Base-by-base conservation (phyloP, 306 rosid species). In the Prunus mira region DNA sequence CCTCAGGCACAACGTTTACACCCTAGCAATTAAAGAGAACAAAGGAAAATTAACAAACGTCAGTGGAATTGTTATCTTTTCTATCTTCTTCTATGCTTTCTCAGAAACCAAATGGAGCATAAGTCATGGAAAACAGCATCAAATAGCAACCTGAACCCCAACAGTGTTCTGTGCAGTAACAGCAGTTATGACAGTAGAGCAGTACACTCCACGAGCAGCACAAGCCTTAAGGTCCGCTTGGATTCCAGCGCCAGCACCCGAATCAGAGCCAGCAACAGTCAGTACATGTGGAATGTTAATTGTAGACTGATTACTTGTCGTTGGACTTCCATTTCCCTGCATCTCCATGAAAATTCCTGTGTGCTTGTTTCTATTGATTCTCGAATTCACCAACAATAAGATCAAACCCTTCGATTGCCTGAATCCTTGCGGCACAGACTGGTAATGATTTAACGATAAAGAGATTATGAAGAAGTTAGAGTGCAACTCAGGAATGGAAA, bases 151-250 rank as follows among this genome's bases (percentile, higher is more conserved):
- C 97, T 94, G 97, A 83, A 94, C 97, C 52, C 98, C 97, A 76
- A 73, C 81, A 3, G 97, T 94, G 85, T 94, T 94, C 73, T 94
- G 97, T 45, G 98, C 98, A 62, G 98, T 94, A 49, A 94, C 82
- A 80, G 97, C 93, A 71, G 98, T 92, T 2, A 94, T 85, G 67
- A 86, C 97, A 38, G 98, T 92, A n/a, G 98, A 94, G 81, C 98
- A 94, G 76, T 86, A 92, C 52, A 94, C 96, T 12, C 85, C 81
- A n/a, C 85, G 89, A 3, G 97, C 91, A 22, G 97, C 92, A 67
- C 98, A 94, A 30, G 98, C 84, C 78, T 90, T 94, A 2, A 94
- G 88, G 65, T 94, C 98, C 0, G 98, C 97, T 84, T 94, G 98
- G 68, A 94, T 92, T 76, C 98, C 98, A 43, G 97, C 97, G 34